phyloP scores from a whole-genome alignment of 352 stramenopile species.

The Phytophthora quininea region DNA sequence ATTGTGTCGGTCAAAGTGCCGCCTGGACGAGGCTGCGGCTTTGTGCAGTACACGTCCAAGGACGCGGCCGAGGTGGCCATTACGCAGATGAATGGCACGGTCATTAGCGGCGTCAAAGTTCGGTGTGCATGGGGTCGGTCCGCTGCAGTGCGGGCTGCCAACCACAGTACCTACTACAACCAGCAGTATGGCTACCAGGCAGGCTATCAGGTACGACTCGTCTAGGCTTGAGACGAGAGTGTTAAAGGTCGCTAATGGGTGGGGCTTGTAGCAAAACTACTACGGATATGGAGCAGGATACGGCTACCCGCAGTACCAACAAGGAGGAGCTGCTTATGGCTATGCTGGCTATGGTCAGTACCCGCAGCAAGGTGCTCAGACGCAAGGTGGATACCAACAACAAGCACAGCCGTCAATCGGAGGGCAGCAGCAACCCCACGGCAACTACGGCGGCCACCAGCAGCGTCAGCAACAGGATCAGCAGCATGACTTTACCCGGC shows the following conservation, averaged over 20 bases:
- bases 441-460: conserved; percentile 34
- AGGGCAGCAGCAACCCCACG: conserved; percentile 47
- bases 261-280: conserved; percentile 41
- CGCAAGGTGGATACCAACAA: conserved; percentile 46
- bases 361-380: conserved; percentile 44
- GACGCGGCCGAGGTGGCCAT: conserved; percentile 88
- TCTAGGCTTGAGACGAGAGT: too few relatives aligned
- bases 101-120: conserved; percentile 82
- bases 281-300: conserved; percentile 71
- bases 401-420: conserved; percentile 30
- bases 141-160: conserved; percentile 55
- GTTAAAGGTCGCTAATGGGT: not conserved
- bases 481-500: conserved; percentile 71
- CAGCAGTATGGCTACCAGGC: conserved; percentile 60
- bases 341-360: conserved; percentile 64
- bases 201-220: conserved; percentile 43
- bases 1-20: conserved; percentile 50
- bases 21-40: conserved; percentile 89
- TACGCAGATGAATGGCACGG: conserved; percentile 87
- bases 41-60: conserved; percentile 89
- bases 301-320: conserved; percentile 59
- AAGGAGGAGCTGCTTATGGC: conserved; percentile 30
- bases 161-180: conserved; percentile 50
- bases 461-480: conserved; percentile 48
- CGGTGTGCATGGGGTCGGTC: conserved; percentile 90